A percentile compares a stretch with the other conserved stretches of the same genome.
phyloP scores from a whole-genome alignment of 768 basidiomycete species.

The Collybiopsis confluens region DNA sequence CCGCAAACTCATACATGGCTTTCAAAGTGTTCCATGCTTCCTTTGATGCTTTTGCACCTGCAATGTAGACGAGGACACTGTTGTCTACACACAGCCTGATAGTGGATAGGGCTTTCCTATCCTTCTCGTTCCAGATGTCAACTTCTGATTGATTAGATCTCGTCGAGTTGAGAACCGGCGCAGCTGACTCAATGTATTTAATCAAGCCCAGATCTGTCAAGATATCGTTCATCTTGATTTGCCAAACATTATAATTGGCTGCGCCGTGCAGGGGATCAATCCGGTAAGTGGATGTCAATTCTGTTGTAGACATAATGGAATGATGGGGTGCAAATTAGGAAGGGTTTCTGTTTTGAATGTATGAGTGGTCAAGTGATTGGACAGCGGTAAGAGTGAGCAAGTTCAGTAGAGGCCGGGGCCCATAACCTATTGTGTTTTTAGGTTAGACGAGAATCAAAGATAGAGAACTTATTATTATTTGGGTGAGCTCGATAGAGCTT shows the following conservation, averaged over 20 bases:
- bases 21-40: constrained; percentile 25
- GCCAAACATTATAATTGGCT: constrained; percentile 10
- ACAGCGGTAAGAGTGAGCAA: neutral
- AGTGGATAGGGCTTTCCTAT: constrained; percentile 18
- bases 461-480: too few relatives aligned
- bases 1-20: constrained; percentile 22
- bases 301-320: neutral
- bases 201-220: constrained; percentile 8
- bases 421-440: neutral
- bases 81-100: constrained; percentile 26
- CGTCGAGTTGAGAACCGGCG: neutral
- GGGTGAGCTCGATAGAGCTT: too few relatives aligned
- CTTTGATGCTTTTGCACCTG: constrained; percentile 16
- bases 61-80: constrained; percentile 23
- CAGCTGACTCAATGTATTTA: constrained; percentile 1
- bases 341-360: neutral
- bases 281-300: neutral
- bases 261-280: constrained; percentile 11
- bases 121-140: too few relatives aligned
- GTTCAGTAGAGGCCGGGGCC: neutral
- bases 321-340: too few relatives aligned
- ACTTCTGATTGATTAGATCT: too few relatives aligned
- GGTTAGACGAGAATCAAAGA: too few relatives aligned
- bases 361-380: neutral
- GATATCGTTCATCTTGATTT: constrained; percentile 13